Base-by-base conservation (phyloP, 208 protist species). In the Crithidia thermophila region DNA sequence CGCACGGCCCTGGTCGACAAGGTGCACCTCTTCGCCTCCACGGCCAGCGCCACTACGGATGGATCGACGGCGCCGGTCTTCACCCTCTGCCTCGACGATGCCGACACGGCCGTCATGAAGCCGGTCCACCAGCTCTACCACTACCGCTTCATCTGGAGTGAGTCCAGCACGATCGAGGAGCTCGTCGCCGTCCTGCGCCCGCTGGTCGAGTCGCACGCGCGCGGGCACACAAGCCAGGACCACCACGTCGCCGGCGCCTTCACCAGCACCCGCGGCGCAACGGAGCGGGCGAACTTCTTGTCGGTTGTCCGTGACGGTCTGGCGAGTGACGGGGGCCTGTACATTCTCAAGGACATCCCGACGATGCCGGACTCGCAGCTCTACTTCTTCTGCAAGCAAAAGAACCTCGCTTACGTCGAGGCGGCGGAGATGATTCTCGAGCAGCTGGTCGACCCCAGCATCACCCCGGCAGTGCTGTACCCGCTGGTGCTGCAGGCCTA, bases 271-370 rank as follows among this genome's bases (percentile, higher is more conserved):
- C 84, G 88, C 46, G 85, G 88, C 16, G 62, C 42, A 9, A 53
- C 51, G 28, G 72, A 81, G 27, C 18, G 11, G n/a, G 47, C 69
- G 0, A 79, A 66, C 27, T 97, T 97, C 50, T 66, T 93, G 6
- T 69, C 71, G 21, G 90, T 90, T 14, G 83, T 97, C 39, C 77
- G 75, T 3, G 79, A 91, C 13, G 92, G 92, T 27, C 67, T 95
- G 14, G 92, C 89, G 9, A 64, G 68, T 21, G 88, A 97, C 61
- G 85, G 90, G 10, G 92, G 92, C 2, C 81, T 97, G 0, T 97
- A 84, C 71, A 85, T 92, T 30, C 72, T 91, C 31, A 75, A 74
- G 60, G 11, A 55, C 33, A 81, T 94, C 57, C 84, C 84, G n/a
- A 30, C 18, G 11, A 84, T 93, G 75, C 59, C 90, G n/a, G 21